Conservation (phyloP, 208 protist species). For the Trichomonas gallinae region DNA sequence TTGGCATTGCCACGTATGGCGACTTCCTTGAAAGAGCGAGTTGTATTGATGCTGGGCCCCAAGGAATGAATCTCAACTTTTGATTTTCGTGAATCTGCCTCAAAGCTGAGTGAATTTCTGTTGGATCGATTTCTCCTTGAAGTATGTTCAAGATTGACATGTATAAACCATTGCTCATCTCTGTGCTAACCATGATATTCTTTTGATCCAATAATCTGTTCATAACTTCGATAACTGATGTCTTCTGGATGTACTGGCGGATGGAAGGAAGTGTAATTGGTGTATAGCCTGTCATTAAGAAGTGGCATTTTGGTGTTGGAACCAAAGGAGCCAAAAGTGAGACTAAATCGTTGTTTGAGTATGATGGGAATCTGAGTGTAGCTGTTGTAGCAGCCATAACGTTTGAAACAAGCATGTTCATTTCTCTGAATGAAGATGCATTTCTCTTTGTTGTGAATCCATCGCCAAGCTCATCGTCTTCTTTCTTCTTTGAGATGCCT, state of each 20-base stretch:
- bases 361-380: conserved; percentile 93
- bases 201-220: conserved; percentile 91
- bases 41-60: conserved; percentile 84
- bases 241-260: conserved; percentile 74
- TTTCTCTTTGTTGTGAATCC: conserved; percentile 74
- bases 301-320: conserved; percentile 96
- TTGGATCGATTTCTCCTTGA: conserved; percentile 93
- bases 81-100: conserved; percentile 87
- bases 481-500: neutral
- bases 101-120: conserved; percentile 85
- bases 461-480: conserved; percentile 69
- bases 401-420: conserved; percentile 77
- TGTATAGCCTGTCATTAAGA: conserved; percentile 90
- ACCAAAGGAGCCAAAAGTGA: conserved; percentile 90
- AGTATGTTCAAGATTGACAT: conserved; percentile 97
- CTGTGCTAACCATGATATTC: conserved; percentile 80
- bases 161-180: conserved; percentile 69
- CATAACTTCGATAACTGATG: conserved; percentile 98
- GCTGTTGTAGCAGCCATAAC: conserved; percentile 96
- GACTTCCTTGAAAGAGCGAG: conserved; percentile 64
- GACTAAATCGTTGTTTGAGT: conserved; percentile 90
- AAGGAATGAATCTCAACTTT: conserved; percentile 91
- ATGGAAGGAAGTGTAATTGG: conserved; percentile 63
- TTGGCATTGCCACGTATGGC: conserved; percentile 79
- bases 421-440: conserved; percentile 79